Conservation (phyloP, 176 grass and related monocot genomes). For the Rhynchospora breviuscula region DNA sequence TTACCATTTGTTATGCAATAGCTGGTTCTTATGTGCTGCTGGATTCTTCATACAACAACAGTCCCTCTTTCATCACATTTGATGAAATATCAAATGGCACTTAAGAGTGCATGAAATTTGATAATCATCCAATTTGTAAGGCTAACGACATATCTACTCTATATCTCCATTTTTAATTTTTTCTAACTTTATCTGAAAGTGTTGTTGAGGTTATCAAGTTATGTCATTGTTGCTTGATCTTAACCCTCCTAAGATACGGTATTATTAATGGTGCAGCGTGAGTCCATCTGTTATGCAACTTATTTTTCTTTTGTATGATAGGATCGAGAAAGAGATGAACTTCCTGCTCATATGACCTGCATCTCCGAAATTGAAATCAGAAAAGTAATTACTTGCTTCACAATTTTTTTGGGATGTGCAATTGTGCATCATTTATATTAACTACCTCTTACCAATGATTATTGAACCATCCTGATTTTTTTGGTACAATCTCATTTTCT, state of each 20-base stretch:
- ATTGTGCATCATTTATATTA: neutral
- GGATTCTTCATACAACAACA: neutral
- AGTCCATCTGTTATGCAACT: slow-evolving; percentile 20
- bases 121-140: too few species aligned
- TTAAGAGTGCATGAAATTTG: too few species aligned
- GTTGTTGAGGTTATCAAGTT: too few species aligned
- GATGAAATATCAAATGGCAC: too few species aligned
- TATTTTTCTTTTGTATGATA: slow-evolving; percentile 38
- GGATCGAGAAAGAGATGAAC: slow-evolving; percentile 87
- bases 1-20: neutral
- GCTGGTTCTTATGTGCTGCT: neutral
- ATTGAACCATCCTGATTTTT: neutral
- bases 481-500: neutral
- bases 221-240: too few species aligned
- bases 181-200: too few species aligned
- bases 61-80: too few species aligned
- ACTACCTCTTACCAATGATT: too few species aligned
- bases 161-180: too few species aligned
- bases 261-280: too few species aligned
- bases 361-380: slow-evolving; percentile 85
- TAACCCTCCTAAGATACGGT: too few species aligned
- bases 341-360: slow-evolving; percentile 78
- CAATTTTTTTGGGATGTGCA: slow-evolving; percentile 9
- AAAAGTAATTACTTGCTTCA: slow-evolving; percentile 43
- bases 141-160: too few species aligned